Base-by-base conservation (phyloP, 768 basidiomycete species). In the Amanita pseudoporphyria region DNA sequence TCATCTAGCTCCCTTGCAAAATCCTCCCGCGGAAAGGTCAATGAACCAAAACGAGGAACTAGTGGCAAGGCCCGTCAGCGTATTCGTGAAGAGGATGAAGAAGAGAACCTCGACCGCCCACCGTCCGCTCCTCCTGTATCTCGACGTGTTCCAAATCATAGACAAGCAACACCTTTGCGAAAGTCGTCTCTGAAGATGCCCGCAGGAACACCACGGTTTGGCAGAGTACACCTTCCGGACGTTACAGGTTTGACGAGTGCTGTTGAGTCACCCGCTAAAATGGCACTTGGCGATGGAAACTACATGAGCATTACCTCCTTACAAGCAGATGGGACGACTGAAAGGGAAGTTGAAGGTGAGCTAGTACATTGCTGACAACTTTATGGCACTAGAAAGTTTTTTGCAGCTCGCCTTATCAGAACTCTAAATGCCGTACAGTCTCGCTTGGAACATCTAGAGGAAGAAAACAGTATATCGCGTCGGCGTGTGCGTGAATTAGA, bases 401-500 rank as follows among this genome's bases (percentile, higher is more conserved):
- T 45, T 2, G 13, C 48, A 87, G 86, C 73, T 5, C 84, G 78
- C 32, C 69, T 88, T 1, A 57, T 82, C 6, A 71, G 74, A 4
- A 82, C 78, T 3, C 71, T 89, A 16, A 78, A 70, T 46, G 65
- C 69, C 6, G 78, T 87, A 9, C 89, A 86, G 54, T 65, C 71
- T 24, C 82, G 86, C 54, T 69, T 95, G 7, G 71, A 78, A 13
- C 74, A 82, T 33, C 74, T 94, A 3, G 87, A 93, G 57, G 75
- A 79, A 0, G 88, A 95, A 59, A 94, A 94, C 56, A 71, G 81
- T 3, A 76, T 88, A 7, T 91, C 90, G 4, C 74, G 88, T 1
- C 72, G 86, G 21, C 74, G 91, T 14, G 87, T 96, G n/a, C 69
- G 81, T 32, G 92, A 95, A 59, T 73, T 96, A 2, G 93, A 96